phyloP scores from a whole-genome alignment of 2,329 filamentous ascomycete genomes.

The Mollisia scopiformis region DNA sequence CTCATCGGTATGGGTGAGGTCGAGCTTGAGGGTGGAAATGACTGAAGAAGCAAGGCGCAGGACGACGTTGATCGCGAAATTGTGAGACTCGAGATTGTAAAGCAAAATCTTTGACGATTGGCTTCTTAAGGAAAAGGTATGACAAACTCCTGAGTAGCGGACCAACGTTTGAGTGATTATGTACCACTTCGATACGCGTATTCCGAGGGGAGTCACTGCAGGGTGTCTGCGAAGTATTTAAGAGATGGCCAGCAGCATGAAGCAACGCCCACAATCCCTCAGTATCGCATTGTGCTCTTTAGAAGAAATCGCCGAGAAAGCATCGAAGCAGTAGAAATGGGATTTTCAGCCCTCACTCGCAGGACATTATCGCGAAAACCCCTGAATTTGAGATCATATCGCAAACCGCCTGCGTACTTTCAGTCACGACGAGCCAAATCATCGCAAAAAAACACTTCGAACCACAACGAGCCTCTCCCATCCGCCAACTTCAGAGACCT shows the following conservation, averaged over 20 bases:
- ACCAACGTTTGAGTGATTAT: neutral
- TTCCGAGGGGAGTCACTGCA: neutral
- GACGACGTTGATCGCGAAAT: too few relatives aligned
- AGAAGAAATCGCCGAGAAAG: neutral
- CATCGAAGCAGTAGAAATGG: neutral
- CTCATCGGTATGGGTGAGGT: too few relatives aligned
- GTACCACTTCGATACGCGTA: too few relatives aligned
- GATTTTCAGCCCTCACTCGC: neutral
- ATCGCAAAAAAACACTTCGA: neutral
- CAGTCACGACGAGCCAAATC: neutral
- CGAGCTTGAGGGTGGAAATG: too few relatives aligned
- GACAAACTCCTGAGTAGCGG: neutral
- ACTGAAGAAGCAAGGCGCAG: too few relatives aligned
- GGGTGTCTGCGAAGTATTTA: neutral
- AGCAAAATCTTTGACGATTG: too few relatives aligned
- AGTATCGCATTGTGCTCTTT: neutral
- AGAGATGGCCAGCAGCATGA: neutral
- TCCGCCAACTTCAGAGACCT: slow-evolving; percentile 15
- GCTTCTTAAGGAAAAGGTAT: too few relatives aligned
- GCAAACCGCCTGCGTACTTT: neutral
- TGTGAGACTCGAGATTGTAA: too few relatives aligned
- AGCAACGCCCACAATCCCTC: neutral
- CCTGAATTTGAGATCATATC: neutral
- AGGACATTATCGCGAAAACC: neutral
- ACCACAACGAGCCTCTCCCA: neutral